Conservation (phyloP, 1,284 basidiomycete genomes). For the Meripilus lineatus region DNA sequence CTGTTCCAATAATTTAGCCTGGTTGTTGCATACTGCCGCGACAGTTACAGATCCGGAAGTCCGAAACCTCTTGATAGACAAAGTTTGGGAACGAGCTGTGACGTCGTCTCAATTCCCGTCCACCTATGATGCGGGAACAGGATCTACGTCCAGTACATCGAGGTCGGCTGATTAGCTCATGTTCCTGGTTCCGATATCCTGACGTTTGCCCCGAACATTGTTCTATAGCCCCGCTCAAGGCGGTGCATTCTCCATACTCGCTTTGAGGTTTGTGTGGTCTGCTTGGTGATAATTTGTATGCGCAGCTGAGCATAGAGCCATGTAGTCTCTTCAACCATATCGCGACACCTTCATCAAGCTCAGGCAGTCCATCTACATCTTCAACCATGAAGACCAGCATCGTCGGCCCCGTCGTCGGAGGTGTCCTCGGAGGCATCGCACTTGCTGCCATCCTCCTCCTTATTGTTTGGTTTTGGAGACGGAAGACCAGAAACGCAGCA, state of each 20-base stretch:
- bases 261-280: slow-evolving; percentile 10
- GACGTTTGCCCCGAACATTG: neutral
- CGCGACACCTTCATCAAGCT: neutral
- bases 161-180: too few relatives aligned
- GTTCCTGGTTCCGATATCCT: too few relatives aligned
- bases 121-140: neutral
- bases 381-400: neutral
- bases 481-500: neutral
- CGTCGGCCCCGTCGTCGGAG: slow-evolving; percentile 2
- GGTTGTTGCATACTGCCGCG: slow-evolving; percentile 2
- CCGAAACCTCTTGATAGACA: neutral
- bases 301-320: neutral
- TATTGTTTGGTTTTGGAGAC: neutral
- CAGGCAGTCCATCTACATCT: neutral
- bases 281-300: neutral
- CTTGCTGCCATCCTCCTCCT: neutral
- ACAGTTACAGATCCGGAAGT: neutral
- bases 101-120: neutral
- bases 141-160: neutral
- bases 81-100: neutral
- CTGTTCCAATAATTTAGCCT: too few relatives aligned
- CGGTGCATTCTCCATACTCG: slow-evolving; percentile 11
- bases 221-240: slow-evolving; percentile 11
- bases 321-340: neutral
- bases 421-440: neutral